Percentiles rank a stretch among this genome's conserved stretches.
These are phyloP conservation scores for Dysphania ambrosioides DNA, from an alignment of 148 eudicot species.

Conservation along the genomic window DNA sequence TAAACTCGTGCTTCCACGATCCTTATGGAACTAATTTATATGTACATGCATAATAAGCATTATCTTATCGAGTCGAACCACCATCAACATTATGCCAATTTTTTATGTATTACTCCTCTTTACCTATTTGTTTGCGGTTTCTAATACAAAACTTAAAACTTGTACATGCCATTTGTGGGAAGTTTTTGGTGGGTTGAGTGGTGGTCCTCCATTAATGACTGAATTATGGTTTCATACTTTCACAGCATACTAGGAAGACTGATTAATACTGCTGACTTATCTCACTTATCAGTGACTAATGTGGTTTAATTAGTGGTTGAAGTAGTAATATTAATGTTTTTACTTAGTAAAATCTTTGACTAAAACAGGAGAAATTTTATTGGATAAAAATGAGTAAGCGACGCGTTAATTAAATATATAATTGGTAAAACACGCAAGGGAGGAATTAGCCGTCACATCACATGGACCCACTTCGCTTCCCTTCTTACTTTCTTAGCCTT, in stretches of 20 bases:
- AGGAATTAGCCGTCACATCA: background rate
- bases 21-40: no score
- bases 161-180: no score
- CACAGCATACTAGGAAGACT: slow-evolving; percentile 12
- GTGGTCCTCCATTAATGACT: slow-evolving; percentile 26
- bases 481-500: background rate
- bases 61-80: no score
- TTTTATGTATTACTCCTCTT: no score
- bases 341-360: slow-evolving; percentile 24
- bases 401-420: background rate
- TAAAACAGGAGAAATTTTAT: background rate
- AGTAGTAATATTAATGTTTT: background rate
- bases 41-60: no score
- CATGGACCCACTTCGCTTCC: slow-evolving; percentile 6
- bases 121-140: no score
- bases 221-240: background rate
- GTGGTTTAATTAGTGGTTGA: background rate
- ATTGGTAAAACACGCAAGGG: no score
- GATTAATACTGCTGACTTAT: background rate
- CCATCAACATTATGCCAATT: no score
- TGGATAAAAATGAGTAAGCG: background rate
- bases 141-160: no score
- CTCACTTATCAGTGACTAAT: background rate
- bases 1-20: no score
- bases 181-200: background rate